Conservation (phyloP, 129 eudicot species). For the Lonicera japonica region DNA sequence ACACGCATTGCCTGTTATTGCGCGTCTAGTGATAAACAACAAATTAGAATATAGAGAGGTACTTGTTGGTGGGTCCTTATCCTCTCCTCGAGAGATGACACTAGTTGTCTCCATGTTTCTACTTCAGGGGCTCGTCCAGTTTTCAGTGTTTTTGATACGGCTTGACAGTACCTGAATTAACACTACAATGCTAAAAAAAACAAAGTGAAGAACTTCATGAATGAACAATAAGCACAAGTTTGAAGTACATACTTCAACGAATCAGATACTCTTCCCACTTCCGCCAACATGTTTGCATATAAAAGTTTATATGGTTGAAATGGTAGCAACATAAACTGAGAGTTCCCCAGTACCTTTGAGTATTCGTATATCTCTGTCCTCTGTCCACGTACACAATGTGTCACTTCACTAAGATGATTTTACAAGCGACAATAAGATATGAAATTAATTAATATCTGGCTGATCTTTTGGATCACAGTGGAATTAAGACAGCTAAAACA, state of each 20-base stretch:
- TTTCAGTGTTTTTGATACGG: conserved; percentile 66
- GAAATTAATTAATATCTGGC: no score
- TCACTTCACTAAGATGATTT: conserved; percentile 10
- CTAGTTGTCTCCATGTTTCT: conserved; percentile 61
- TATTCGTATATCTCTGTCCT: conserved; percentile 90
- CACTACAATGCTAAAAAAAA: conserved; percentile 17
- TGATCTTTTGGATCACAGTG: no score
- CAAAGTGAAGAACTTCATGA: background rate
- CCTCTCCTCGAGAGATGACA: conserved; percentile 80
- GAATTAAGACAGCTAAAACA: no score
- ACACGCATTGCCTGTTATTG: no score
- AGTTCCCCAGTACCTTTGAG: conserved; percentile 76
- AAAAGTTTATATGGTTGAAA: conserved; percentile 91
- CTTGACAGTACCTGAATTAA: conserved; percentile 82
- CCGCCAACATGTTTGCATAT: conserved; percentile 96
- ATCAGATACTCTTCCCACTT: conserved; percentile 88
- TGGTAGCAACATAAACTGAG: conserved; percentile 78
- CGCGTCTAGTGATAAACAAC: no score
- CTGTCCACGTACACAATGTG: conserved; percentile 40
- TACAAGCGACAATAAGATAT: no score
- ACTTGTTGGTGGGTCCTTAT: conserved; percentile 93
- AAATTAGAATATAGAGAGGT: conserved; percentile 2
- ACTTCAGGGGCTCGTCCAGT: conserved; percentile 80
- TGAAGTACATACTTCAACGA: conserved; percentile 58
- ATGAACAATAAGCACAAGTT: background rate